These are phyloP conservation scores for Corylus americana DNA, from an alignment of 306 rosid genomes.

Conservation along the genomic window DNA sequence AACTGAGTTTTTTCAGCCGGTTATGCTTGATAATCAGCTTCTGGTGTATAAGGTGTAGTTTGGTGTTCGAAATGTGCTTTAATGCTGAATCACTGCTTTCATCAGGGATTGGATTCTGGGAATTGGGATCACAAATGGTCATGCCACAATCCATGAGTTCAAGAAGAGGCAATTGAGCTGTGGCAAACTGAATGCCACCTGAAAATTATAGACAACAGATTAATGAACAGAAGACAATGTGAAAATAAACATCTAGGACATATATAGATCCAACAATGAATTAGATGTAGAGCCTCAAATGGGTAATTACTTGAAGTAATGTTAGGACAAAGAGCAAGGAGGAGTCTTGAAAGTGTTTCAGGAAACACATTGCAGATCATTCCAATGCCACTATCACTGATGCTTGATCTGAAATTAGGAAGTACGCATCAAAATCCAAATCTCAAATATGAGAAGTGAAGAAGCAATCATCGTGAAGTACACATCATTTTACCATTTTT, in stretches of 20 bases:
- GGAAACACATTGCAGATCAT: conserved; percentile 91
- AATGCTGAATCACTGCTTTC: conserved; percentile 35
- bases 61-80: conserved; percentile 39
- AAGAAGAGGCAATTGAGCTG: conserved; percentile 86
- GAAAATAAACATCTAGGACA: conserved; percentile 17
- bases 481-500: not conserved
- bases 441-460: not conserved
- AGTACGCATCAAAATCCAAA: conserved; percentile 25
- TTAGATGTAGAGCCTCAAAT: not conserved
- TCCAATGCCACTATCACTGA: conserved; percentile 92
- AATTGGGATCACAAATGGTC: conserved; percentile 80
- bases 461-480: conserved; percentile 11
- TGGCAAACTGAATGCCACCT: conserved; percentile 96
- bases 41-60: conserved; percentile 61
- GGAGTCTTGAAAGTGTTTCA: conserved; percentile 76
- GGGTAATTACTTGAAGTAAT: conserved; percentile 85
- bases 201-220: conserved; percentile 28
- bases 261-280: not conserved
- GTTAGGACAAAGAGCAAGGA: conserved; percentile 93
- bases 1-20: conserved; percentile 80
- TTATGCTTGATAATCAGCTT: conserved; percentile 85
- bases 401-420: conserved; percentile 68
- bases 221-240: conserved; percentile 19
- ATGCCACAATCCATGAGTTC: conserved; percentile 98
- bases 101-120: conserved; percentile 35